These are phyloP conservation scores for Cryptosporidium meleagridis DNA, from an alignment of 169 alveolate genomes.

Conservation along the genomic window DNA sequence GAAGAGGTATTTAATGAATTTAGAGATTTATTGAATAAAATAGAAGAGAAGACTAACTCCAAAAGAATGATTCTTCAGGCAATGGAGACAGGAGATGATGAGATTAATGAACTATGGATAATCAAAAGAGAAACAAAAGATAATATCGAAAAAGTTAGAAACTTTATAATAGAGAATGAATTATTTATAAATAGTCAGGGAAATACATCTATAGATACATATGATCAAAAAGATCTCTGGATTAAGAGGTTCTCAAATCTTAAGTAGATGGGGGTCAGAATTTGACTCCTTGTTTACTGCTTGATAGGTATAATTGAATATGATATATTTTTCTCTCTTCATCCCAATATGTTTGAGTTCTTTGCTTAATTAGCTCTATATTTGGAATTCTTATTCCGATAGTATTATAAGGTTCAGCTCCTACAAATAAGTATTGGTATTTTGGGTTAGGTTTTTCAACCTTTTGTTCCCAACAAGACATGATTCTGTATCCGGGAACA, in stretches of 20 bases:
- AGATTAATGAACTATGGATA: constrained; percentile 67
- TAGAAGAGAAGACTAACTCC: neutral
- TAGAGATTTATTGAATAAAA: neutral
- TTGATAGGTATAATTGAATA: constrained; percentile 82
- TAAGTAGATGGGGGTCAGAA: neutral
- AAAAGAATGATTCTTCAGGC: constrained; percentile 2
- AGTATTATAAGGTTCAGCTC: constrained; percentile 98
- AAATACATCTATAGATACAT: neutral
- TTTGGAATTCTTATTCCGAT: constrained; percentile 97
- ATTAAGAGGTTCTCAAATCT: constrained; percentile 35
- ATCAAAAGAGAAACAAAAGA: constrained; percentile 35
- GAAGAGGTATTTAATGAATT: constrained; percentile 13
- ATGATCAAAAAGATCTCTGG: constrained; percentile 6
- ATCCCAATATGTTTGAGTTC: constrained; percentile 93
- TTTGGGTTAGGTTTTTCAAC: constrained; percentile 93
- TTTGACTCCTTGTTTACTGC: neutral
- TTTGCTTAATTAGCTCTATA: constrained; percentile 87
- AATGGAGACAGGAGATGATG: constrained; percentile 51
- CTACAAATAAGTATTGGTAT: constrained; percentile 95
- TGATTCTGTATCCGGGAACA: constrained; percentile 91
- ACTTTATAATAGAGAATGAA: constrained; percentile 15
- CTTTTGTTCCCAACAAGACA: constrained; percentile 97
- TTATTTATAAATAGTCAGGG: constrained; percentile 2
- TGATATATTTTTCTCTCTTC: constrained; percentile 91
- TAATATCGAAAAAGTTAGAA: neutral